Percentiles rank a stretch among this genome's conserved stretches.
These are phyloP conservation scores for Pelagophyceae sp. DNA, from an alignment of 352 stramenopile genomes.

Conservation along the genomic window DNA sequence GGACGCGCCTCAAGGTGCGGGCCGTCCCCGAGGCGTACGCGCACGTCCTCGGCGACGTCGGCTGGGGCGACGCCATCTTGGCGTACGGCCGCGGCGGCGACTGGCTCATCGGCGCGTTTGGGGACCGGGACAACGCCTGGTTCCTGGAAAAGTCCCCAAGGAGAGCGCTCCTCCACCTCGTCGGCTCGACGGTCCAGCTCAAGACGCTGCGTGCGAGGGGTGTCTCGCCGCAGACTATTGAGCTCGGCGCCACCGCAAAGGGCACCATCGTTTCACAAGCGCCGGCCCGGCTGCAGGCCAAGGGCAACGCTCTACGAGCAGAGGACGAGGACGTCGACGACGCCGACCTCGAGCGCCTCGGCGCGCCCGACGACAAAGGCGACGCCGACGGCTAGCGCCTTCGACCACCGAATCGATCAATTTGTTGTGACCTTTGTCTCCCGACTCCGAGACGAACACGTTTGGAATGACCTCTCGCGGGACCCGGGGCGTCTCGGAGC, in stretches of 20 bases:
- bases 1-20: not conserved
- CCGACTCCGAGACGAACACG: no score
- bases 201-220: not conserved
- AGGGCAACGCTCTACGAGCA: not conserved
- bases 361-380: not conserved
- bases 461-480: no score
- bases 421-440: no score
- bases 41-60: not conserved
- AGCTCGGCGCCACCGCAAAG: not conserved
- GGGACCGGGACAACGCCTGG: slow-evolving; percentile 11
- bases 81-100: not conserved
- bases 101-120: slow-evolving; percentile 1
- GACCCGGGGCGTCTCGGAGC: no score
- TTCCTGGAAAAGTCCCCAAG: not conserved
- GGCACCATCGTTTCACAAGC: not conserved
- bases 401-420: no score
- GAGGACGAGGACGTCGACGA: not conserved
- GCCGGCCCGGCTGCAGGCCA: not conserved
- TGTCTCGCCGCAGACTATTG: not conserved
- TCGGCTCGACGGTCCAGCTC: not conserved
- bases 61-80: slow-evolving; percentile 6
- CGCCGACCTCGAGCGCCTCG: not conserved
- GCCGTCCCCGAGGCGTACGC: not conserved
- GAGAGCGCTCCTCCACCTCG: not conserved
- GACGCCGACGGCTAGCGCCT: not conserved